Evolutionary conservation across 2,329 filamentous ascomycete species (phyloP).

Genomic region (Epichloe elymi): DNA sequence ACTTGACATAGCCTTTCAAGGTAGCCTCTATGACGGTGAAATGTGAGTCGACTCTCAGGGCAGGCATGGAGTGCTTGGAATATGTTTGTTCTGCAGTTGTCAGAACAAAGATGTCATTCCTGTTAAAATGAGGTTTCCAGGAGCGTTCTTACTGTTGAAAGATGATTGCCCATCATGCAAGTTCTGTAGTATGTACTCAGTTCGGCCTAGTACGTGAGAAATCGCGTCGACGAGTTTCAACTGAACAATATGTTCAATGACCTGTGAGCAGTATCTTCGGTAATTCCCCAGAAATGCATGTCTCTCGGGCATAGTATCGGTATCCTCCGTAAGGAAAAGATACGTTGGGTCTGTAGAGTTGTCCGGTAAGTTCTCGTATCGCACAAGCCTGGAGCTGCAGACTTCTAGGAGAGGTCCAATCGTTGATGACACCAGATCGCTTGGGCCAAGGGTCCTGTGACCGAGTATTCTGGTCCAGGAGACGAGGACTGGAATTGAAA

Average conservation of each 20-base stretch:
- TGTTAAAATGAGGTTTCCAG: neutral
- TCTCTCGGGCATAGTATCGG: slow-evolving; percentile 84
- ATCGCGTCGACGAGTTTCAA: slow-evolving; percentile 75
- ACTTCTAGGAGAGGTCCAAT: slow-evolving; percentile 69
- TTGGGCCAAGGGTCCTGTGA: slow-evolving; percentile 52
- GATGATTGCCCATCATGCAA: slow-evolving; percentile 58
- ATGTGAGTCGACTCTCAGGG: slow-evolving; percentile 73
- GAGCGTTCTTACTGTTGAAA: slow-evolving; percentile 44
- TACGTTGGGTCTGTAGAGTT: slow-evolving; percentile 70
- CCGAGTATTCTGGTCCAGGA: slow-evolving; percentile 76
- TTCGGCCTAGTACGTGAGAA: slow-evolving; percentile 69
- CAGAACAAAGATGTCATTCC: neutral
- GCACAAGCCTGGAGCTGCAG: slow-evolving; percentile 70
- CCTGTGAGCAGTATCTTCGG: slow-evolving; percentile 71
- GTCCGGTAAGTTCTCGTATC: slow-evolving; percentile 77
- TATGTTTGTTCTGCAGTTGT: slow-evolving; percentile 37
- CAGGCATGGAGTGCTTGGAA: slow-evolving; percentile 56
- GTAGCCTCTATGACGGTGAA: slow-evolving; percentile 82
- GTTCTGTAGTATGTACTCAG: slow-evolving; percentile 59
- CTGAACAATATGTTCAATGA: slow-evolving; percentile 78
- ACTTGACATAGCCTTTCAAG: slow-evolving; percentile 78
- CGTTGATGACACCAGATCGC: slow-evolving; percentile 47
- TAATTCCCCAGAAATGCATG: slow-evolving; percentile 96
- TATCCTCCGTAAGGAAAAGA: slow-evolving; percentile 79
- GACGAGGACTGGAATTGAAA: slow-evolving; percentile 86